phyloP scores from a whole-genome alignment of 495 filamentous ascomycete species.

The Penicillium riverlandense region DNA sequence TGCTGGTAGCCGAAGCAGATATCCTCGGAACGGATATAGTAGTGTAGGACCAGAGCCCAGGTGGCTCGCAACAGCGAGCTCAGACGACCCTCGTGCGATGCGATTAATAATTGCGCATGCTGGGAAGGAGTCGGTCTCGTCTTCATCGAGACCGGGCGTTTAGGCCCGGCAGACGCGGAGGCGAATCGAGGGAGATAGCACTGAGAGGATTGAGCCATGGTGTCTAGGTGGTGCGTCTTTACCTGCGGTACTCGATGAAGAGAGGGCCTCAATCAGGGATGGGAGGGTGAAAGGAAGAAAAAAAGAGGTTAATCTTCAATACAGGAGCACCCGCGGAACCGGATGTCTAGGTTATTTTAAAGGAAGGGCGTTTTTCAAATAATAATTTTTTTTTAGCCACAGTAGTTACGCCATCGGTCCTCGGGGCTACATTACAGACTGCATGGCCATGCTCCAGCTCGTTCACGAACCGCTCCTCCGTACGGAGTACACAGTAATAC shows the following conservation, averaged over 20 bases:
- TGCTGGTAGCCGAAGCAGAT: constrained; percentile 50
- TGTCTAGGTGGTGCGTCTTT: constrained; percentile 3
- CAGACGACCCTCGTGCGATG: constrained; percentile 22
- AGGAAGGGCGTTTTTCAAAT: constrained; percentile 6
- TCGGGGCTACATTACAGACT: constrained; percentile 7
- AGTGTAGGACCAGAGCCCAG: constrained; percentile 48
- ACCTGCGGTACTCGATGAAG: not conserved
- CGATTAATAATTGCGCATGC: constrained; percentile 28
- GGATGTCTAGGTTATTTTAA: constrained; percentile 20
- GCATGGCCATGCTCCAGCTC: constrained; percentile 21
- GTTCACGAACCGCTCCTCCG: constrained; percentile 6
- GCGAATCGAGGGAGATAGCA: constrained; percentile 33
- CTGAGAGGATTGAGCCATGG: constrained; percentile 30
- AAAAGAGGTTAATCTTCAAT: not conserved
- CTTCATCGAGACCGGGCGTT: constrained; percentile 32
- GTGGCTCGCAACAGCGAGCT: constrained; percentile 37
- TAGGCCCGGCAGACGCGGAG: constrained; percentile 20
- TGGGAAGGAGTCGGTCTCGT: constrained; percentile 23
- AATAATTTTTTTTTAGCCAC: constrained; percentile 6
- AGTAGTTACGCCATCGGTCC: constrained; percentile 14
- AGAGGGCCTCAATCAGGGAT: constrained; percentile 3
- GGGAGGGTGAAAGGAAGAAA: constrained; percentile 4
- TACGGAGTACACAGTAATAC: constrained; percentile 13
- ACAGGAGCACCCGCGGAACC: constrained; percentile 6
- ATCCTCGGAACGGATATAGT: constrained; percentile 46